Base-by-base conservation (phyloP, 805 yeast genomes). In the Candida lessepsii region DNA sequence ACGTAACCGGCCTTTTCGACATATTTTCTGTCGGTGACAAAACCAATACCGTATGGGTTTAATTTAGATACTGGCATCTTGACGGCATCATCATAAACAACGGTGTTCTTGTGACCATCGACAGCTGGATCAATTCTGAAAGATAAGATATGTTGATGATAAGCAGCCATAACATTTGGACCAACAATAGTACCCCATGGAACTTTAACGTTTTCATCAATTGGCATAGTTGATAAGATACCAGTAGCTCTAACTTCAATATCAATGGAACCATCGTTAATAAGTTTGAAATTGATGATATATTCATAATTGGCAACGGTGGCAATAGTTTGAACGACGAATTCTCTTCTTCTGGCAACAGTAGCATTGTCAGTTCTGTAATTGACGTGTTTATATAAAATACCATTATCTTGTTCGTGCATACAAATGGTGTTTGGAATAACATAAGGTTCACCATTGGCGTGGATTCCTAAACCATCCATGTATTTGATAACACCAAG, bases 221-320 rank as follows among this genome's bases (percentile, higher is more conserved):
- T 79, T 52, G 89, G 88, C 83, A 81, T 83, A 44, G 95, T 85
- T 25, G 91, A 84, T 50, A 85, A 71, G 55, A 85, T 85, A 73
- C 95, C 95, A 42, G 95, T 85, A 46, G 93, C 93, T 67, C 91
- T 76, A 44, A 83, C 82, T 61, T 86, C 88, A 46, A 85, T 80
- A 49, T 80, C 80, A 52, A 85, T 80, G 40, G 82, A 80, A 54
- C 90, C 95, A 50, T 82, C 88, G 63, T 79, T 87, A 53, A 80
- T 85, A 54, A 85, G 80, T 57, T 83, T 76, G 57, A 80, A 67
- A 65, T 83, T 83, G 51, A 84, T 61, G 49, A 82, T 76, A 68
- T 85, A 85, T 67, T 85, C 93, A 67, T 85, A 85, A 71, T 85
- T 85, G 44, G 89, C 88, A 47, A 84, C 91, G 28, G 93, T 85